Conservation (phyloP, 768 basidiomycete genomes). For the Trichaptum fuscoviolaceum region DNA sequence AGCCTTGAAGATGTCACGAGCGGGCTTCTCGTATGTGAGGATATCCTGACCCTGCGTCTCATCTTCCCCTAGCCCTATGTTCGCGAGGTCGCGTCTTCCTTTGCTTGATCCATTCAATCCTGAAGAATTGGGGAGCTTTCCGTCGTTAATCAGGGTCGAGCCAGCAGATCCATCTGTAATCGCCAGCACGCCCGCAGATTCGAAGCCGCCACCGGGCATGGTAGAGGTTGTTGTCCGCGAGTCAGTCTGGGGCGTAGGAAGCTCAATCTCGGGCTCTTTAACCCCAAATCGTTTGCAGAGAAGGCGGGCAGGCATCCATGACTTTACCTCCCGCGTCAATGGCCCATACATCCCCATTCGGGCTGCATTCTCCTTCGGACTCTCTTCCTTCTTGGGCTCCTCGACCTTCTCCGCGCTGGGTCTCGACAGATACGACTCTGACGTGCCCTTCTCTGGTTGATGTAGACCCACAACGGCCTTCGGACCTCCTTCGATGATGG, state of each 20-base stretch:
- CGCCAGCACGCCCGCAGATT: constrained; percentile 16
- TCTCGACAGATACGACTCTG: constrained; percentile 22
- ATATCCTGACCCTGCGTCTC: constrained; percentile 85
- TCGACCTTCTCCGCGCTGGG: constrained; percentile 36
- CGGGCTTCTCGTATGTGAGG: constrained; percentile 81
- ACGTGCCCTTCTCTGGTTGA: constrained; percentile 32
- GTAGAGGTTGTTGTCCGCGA: constrained; percentile 13
- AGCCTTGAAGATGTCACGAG: constrained; percentile 94
- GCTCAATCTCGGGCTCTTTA: constrained; percentile 73
- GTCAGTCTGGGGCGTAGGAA: constrained; percentile 10
- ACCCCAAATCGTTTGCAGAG: constrained; percentile 94
- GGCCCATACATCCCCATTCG: constrained; percentile 85
- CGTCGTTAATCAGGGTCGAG: constrained; percentile 4
- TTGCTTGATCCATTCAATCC: constrained; percentile 14
- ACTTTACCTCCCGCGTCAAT: constrained; percentile 67
- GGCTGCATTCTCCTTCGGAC: constrained; percentile 78
- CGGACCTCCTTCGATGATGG: constrained; percentile 61
- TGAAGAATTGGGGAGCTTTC: constrained; percentile 15
- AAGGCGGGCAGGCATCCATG: constrained; percentile 80
- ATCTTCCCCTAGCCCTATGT: constrained; percentile 90
- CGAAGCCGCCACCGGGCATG: constrained; percentile 10
- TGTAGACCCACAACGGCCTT: constrained; percentile 64
- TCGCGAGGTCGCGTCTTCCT: constrained; percentile 59
- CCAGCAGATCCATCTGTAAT: constrained; percentile 8
- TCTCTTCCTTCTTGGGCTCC: constrained; percentile 42